Conservation (phyloP, 2,329 filamentous ascomycete species). For the Piedraia hortae region DNA sequence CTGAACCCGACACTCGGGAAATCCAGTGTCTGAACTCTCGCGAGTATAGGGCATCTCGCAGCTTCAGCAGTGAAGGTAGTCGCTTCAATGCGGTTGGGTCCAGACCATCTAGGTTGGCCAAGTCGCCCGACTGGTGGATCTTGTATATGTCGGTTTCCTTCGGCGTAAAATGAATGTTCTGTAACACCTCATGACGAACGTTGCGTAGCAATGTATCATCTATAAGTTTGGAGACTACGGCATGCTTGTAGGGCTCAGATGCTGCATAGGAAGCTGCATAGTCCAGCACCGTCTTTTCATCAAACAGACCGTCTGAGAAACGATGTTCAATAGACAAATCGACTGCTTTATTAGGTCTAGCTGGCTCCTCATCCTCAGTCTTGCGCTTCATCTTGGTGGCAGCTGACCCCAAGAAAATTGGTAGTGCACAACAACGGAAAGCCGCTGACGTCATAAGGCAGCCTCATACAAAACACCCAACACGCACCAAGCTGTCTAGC, state of each 20-base stretch:
- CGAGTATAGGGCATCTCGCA: constrained; percentile 91
- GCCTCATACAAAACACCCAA: too few species aligned
- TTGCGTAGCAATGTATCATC: constrained; percentile 55
- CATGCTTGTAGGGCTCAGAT: constrained; percentile 62
- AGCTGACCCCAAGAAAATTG: too few species aligned
- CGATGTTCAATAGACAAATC: constrained; percentile 12
- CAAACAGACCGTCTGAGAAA: constrained; percentile 40
- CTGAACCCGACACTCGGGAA: constrained; percentile 59
- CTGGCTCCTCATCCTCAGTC: too few species aligned
- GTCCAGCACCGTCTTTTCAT: constrained; percentile 25
- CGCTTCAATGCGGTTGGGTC: constrained; percentile 63
- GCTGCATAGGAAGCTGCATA: constrained; percentile 35
- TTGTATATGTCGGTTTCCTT: constrained; percentile 99
- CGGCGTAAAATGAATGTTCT: constrained; percentile 81
- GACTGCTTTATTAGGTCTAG: too few species aligned
- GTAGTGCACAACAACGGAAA: too few species aligned
- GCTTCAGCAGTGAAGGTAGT: constrained; percentile 62
- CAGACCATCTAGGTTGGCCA: constrained; percentile 86
- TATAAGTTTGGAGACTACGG: constrained; percentile 61
- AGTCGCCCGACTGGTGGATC: constrained; percentile 92
- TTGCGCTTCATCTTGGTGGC: too few species aligned
- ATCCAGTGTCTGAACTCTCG: constrained; percentile 70
- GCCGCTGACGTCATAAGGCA: too few species aligned
- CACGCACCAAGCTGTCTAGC: too few species aligned
- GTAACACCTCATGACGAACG: constrained; percentile 68